Evolutionary conservation across 306 rosid genomes (phyloP).

Genomic region (apple (Malus domestica)): ASM211411v1 NC_041800.1:1370001-1370500

Average conservation of each 20-base stretch:
- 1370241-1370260: slow-evolving; percentile 48
- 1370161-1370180: slow-evolving; percentile 73
- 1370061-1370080: slow-evolving; percentile 69
- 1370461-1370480: slow-evolving; percentile 4
- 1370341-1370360: slow-evolving; percentile 50
- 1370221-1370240: slow-evolving; percentile 31
- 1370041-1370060: slow-evolving; percentile 81
- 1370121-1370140: slow-evolving; percentile 44
- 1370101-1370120: slow-evolving; percentile 61
- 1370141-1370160: slow-evolving; percentile 62
- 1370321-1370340: slow-evolving; percentile 46
- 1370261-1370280: slow-evolving; percentile 53
- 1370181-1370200: slow-evolving; percentile 55
- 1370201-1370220: slow-evolving; percentile 46
- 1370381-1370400: slow-evolving; percentile 40
- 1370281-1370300: slow-evolving; percentile 35
- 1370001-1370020: slow-evolving; percentile 60
- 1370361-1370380: slow-evolving; percentile 55
- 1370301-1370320: slow-evolving; percentile 39
- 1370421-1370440: not conserved
- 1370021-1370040: slow-evolving; percentile 51
- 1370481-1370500: slow-evolving; percentile 40
- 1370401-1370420: not conserved
- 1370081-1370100: slow-evolving; percentile 81
- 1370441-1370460: not conserved